These are phyloP conservation scores for Gremmenia infestans DNA, from an alignment of 2,329 filamentous ascomycete genomes.

Conservation along the genomic window DNA sequence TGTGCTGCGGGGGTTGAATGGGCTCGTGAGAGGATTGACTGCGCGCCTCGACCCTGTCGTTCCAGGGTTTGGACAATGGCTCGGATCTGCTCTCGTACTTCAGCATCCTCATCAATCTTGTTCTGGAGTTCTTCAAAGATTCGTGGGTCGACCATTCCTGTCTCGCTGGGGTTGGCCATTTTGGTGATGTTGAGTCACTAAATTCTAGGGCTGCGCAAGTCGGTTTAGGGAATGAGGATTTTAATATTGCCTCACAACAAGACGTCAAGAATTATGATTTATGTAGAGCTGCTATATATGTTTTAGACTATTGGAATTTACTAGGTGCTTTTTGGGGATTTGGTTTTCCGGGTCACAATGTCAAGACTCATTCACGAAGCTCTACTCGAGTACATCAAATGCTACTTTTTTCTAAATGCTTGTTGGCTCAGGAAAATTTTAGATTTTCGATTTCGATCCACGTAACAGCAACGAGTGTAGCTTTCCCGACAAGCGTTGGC, in stretches of 20 bases:
- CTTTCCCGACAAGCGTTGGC: too few species aligned
- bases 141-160: constrained; percentile 50
- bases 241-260: neutral
- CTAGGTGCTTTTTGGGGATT: too few species aligned
- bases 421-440: too few species aligned
- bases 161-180: constrained; percentile 13
- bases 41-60: constrained; percentile 73
- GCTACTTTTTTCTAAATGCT: too few species aligned
- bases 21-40: constrained; percentile 79
- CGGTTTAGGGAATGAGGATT: neutral
- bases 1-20: constrained; percentile 74
- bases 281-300: too few species aligned
- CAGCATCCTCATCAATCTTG: constrained; percentile 83
- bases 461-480: neutral
- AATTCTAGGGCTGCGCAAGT: neutral
- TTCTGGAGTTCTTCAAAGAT: constrained; percentile 85
- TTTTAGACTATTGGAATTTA: too few species aligned
- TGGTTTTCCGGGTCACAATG: too few species aligned
- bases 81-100: constrained; percentile 76
- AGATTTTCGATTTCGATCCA: neutral
- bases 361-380: too few species aligned
- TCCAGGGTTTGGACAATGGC: constrained; percentile 79
- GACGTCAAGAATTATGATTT: too few species aligned
- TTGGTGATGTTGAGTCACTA: neutral
- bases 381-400: too few species aligned